Conservation (phyloP, 129 eudicot genomes). For the Glebionis coronaria region DNA sequence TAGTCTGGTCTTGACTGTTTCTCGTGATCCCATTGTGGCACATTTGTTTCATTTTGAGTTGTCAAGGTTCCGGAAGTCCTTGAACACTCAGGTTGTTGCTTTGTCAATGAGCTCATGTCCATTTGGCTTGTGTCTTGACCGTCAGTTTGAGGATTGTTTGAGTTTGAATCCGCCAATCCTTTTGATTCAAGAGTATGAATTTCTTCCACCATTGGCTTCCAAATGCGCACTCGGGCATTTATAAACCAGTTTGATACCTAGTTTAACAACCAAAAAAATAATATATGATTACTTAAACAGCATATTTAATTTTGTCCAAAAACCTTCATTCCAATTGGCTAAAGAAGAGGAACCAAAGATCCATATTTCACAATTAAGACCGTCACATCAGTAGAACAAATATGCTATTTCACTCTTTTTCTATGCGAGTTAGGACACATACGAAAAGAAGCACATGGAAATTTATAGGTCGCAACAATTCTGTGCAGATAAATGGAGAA, state of each 20-base stretch:
- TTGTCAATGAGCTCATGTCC: constrained; percentile 19
- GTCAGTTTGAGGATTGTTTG: constrained; percentile 32
- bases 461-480: too few relatives aligned
- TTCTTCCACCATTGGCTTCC: constrained; percentile 97
- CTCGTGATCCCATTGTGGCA: constrained; percentile 51
- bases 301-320: background rate
- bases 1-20: constrained; percentile 55
- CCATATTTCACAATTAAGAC: background rate
- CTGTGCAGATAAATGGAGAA: too few relatives aligned
- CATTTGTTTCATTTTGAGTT: constrained; percentile 24
- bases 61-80: constrained; percentile 23
- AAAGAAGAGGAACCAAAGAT: background rate
- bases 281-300: background rate
- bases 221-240: constrained; percentile 76
- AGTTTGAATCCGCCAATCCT: constrained; percentile 39
- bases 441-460: too few relatives aligned
- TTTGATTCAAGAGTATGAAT: constrained; percentile 78
- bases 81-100: constrained; percentile 39
- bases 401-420: background rate
- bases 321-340: background rate
- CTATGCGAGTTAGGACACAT: too few relatives aligned
- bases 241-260: constrained; percentile 92
- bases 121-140: constrained; percentile 29
- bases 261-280: background rate
- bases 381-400: background rate